Evolutionary conservation across 176 grass and related monocot genomes (phyloP).

Genomic region (Panicum miliaceum): DNA sequence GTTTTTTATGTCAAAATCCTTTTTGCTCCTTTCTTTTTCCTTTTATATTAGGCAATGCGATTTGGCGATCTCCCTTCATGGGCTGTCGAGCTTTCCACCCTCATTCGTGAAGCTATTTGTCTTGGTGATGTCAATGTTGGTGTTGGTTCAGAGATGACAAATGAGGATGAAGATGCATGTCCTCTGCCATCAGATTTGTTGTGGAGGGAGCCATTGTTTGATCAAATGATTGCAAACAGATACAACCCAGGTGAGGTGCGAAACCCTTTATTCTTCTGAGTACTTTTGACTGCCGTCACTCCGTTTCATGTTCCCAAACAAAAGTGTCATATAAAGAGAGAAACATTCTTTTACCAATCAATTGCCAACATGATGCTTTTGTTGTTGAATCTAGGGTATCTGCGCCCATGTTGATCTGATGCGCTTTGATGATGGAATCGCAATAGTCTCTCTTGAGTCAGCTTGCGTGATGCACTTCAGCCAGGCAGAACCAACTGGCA

Average conservation of each 20-base stretch:
- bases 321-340: rapidly evolving
- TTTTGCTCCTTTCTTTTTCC: neutral
- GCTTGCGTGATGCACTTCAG: slow-evolving; percentile 76
- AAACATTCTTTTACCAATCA: neutral
- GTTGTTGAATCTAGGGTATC: slow-evolving; percentile 58
- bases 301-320: neutral
- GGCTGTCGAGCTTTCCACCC: slow-evolving; percentile 65
- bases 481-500: slow-evolving; percentile 20
- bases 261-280: slow-evolving; percentile 42
- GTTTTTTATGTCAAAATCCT: neutral
- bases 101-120: slow-evolving; percentile 67
- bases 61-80: slow-evolving; percentile 85
- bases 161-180: slow-evolving; percentile 56
- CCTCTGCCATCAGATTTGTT: slow-evolving; percentile 77
- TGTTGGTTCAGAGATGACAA: slow-evolving; percentile 18
- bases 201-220: slow-evolving; percentile 82
- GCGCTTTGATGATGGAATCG: slow-evolving; percentile 83
- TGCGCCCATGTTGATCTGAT: slow-evolving; percentile 91
- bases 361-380: neutral
- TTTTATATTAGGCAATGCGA: slow-evolving; percentile 69
- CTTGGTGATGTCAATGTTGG: slow-evolving; percentile 38
- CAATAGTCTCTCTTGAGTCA: slow-evolving; percentile 80
- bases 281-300: neutral
- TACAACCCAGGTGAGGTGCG: slow-evolving; percentile 95
- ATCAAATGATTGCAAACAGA: slow-evolving; percentile 87